Percentiles rank a stretch among this genome's conserved stretches.
phyloP scores from a whole-genome alignment of 371 early-diverging fungal genomes.

The Funneliformis caledonium region DNA sequence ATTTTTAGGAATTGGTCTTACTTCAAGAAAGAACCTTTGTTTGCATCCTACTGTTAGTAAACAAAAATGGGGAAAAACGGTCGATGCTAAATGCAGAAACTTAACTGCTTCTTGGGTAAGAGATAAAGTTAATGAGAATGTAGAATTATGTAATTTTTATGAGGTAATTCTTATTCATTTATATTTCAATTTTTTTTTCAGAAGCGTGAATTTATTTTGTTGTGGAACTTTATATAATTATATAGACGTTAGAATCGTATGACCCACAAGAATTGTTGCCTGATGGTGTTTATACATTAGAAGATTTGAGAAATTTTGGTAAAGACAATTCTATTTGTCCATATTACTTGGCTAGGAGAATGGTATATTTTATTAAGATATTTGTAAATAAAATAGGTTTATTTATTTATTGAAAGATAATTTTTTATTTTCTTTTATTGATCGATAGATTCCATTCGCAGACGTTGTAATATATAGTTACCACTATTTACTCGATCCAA shows the following conservation, averaged over 20 bases:
- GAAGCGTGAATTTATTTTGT: not conserved
- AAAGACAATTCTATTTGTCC: constrained; percentile 86
- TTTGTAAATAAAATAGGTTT: not conserved
- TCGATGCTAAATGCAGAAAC: constrained; percentile 91
- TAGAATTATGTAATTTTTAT: constrained; percentile 83
- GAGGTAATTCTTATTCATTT: constrained; percentile 59
- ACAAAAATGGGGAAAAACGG: constrained; percentile 84
- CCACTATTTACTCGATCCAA: constrained; percentile 99
- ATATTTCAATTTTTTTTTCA: not conserved
- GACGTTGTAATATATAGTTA: constrained; percentile 99
- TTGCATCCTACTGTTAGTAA: constrained; percentile 87
- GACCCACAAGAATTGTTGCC: constrained; percentile 78
- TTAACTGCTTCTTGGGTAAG: constrained; percentile 96
- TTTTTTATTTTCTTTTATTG: not conserved
- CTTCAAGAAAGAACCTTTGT: constrained; percentile 96
- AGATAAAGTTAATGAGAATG: constrained; percentile 55
- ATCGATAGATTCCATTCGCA: constrained; percentile 77
- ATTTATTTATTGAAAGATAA: not conserved
- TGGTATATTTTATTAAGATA: constrained; percentile 54
- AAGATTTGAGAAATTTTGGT: constrained; percentile 87
- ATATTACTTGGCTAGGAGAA: constrained; percentile 92
- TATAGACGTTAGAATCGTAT: constrained; percentile 65
- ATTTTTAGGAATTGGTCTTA: constrained; percentile 95
- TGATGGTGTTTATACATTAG: constrained; percentile 95
- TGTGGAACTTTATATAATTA: not conserved